A percentile compares a stretch with the other conserved stretches of the same genome.
phyloP scores from a whole-genome alignment of 805 yeast genomes.

The Yarrowia osloensis region DNA sequence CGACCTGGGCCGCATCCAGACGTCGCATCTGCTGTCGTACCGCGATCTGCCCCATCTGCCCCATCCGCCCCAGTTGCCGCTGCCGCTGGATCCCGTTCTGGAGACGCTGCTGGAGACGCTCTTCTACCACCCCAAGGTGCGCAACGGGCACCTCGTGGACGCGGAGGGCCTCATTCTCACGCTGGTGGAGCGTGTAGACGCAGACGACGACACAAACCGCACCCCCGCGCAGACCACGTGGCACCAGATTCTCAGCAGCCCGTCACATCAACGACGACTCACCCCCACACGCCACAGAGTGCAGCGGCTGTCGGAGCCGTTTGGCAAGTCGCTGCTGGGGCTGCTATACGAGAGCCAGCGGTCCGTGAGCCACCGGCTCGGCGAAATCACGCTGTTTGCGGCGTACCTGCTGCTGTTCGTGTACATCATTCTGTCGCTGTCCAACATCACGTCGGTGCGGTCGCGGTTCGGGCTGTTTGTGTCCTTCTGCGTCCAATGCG shows the following conservation, averaged over 20 bases:
- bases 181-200: constrained; percentile 41
- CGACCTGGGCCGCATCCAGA: constrained; percentile 26
- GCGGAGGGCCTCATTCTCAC: constrained; percentile 22
- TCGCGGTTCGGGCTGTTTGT: constrained; percentile 51
- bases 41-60: constrained; percentile 12
- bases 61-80: not conserved
- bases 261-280: constrained; percentile 38
- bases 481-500: constrained; percentile 48
- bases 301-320: constrained; percentile 33
- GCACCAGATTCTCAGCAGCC: constrained; percentile 35
- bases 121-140: constrained; percentile 21
- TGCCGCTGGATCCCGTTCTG: not conserved
- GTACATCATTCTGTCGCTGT: constrained; percentile 46
- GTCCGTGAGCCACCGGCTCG: constrained; percentile 32
- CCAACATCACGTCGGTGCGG: constrained; percentile 48
- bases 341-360: constrained; percentile 36
- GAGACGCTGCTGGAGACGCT: constrained; percentile 1
- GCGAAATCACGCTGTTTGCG: constrained; percentile 10
- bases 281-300: constrained; percentile 38
- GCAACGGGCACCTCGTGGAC: constrained; percentile 21
- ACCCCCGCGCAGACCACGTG: not conserved
- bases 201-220: constrained; percentile 35
- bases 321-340: constrained; percentile 33
- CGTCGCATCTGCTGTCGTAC: constrained; percentile 20
- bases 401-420: constrained; percentile 41